These are phyloP conservation scores for Pichia thaimueangensis DNA, from an alignment of 805 yeast species.

Conservation along the genomic window DNA sequence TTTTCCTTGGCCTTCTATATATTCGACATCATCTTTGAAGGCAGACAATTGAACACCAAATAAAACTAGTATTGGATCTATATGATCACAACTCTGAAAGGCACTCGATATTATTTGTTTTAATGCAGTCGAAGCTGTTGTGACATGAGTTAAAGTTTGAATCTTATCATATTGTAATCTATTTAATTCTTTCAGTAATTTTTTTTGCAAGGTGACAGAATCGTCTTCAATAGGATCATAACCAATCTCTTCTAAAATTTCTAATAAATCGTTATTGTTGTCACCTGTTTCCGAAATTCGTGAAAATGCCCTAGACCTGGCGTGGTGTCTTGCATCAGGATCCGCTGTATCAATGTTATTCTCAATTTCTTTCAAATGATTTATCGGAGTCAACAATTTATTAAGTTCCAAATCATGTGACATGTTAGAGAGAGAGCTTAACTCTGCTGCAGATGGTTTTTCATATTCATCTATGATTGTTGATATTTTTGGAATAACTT, in stretches of 20 bases:
- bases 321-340: slow-evolving; percentile 4
- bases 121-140: slow-evolving; percentile 35
- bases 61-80: slow-evolving; percentile 48
- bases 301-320: slow-evolving; percentile 28
- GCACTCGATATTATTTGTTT: slow-evolving; percentile 39
- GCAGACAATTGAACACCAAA: slow-evolving; percentile 57
- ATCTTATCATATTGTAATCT: slow-evolving; percentile 59
- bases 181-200: slow-evolving; percentile 53
- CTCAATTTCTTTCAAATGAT: slow-evolving; percentile 8
- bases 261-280: slow-evolving; percentile 40
- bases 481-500: neutral
- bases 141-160: slow-evolving; percentile 40
- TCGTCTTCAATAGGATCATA: slow-evolving; percentile 65
- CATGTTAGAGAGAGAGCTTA: slow-evolving; percentile 1
- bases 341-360: slow-evolving; percentile 1
- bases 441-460: neutral
- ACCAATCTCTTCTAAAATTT: slow-evolving; percentile 66
- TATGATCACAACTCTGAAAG: slow-evolving; percentile 45
- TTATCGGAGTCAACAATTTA: neutral
- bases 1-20: slow-evolving; percentile 66
- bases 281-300: slow-evolving; percentile 19
- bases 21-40: slow-evolving; percentile 60
- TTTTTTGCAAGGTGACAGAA: slow-evolving; percentile 48
- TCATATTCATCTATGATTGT: slow-evolving; percentile 1
- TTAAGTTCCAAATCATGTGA: slow-evolving; percentile 12